Conservation (phyloP, 2,329 filamentous ascomycete genomes). For the Fusarium sacchari region DNA sequence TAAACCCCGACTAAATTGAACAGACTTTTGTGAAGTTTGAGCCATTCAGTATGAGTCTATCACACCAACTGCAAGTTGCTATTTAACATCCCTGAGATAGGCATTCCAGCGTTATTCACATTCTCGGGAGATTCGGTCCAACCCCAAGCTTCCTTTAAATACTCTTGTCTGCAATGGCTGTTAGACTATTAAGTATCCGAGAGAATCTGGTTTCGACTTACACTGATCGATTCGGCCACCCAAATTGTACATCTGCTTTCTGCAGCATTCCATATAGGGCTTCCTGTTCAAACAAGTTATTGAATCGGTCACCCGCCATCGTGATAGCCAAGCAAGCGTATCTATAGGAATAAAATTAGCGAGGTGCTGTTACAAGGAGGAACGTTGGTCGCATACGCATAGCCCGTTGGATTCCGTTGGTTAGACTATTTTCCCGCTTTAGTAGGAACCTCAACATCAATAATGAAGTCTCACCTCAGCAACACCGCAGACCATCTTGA, state of each 20-base stretch:
- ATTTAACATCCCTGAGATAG: slow-evolving; percentile 37
- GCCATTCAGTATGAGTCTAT: not conserved
- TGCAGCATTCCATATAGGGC: slow-evolving; percentile 50
- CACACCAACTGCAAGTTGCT: slow-evolving; percentile 23
- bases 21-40: not conserved
- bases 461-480: slow-evolving; percentile 35
- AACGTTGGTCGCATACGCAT: slow-evolving; percentile 21
- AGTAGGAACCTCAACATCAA: not conserved
- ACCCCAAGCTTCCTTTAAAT: slow-evolving; percentile 40
- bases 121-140: slow-evolving; percentile 38
- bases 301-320: slow-evolving; percentile 53
- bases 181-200: not conserved
- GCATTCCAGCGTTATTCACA: slow-evolving; percentile 29
- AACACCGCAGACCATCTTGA: slow-evolving; percentile 44
- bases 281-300: slow-evolving; percentile 49
- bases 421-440: slow-evolving; percentile 28
- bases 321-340: slow-evolving; percentile 45
- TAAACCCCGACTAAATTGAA: not conserved
- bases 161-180: slow-evolving; percentile 25
- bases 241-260: slow-evolving; percentile 44
- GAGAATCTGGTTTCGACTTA: slow-evolving; percentile 6
- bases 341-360: slow-evolving; percentile 18
- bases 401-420: slow-evolving; percentile 34
- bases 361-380: rapidly evolving
- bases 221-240: slow-evolving; percentile 45